These are phyloP conservation scores for Lentinula sp. DNA, from an alignment of 768 basidiomycete genomes.

Conservation along the genomic window DNA sequence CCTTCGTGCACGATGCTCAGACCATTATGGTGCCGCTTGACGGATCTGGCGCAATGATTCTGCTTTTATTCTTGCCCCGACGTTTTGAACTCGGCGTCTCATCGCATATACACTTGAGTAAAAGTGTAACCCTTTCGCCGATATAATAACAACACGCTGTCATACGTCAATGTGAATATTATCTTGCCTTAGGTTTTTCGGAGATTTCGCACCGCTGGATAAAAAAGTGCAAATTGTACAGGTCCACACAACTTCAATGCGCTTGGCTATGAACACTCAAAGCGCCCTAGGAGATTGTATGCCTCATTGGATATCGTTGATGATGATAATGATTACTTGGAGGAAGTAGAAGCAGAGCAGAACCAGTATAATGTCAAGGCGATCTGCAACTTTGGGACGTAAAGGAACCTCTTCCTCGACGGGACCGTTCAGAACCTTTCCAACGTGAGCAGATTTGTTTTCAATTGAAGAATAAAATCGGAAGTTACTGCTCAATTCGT, in stretches of 20 bases:
- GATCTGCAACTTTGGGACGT: constrained; percentile 14
- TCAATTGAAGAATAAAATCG: too few species aligned
- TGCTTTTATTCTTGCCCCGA: background rate
- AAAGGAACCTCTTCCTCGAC: background rate
- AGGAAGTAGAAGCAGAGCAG: background rate
- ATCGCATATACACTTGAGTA: background rate
- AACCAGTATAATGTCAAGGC: constrained; percentile 14
- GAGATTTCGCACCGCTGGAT: background rate
- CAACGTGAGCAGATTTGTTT: too few species aligned
- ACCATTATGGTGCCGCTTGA: background rate
- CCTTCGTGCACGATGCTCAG: background rate
- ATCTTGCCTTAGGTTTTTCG: too few species aligned
- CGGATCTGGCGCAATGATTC: background rate
- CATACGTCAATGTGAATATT: background rate
- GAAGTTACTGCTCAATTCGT: too few species aligned
- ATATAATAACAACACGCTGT: background rate
- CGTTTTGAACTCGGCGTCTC: background rate
- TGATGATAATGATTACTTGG: background rate
- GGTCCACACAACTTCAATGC: background rate
- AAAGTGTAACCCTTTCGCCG: background rate
- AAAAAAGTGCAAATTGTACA: background rate
- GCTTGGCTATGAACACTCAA: background rate
- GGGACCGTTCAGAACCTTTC: background rate
- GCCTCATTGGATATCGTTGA: background rate
- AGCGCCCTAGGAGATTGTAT: background rate